Percentiles rank a stretch among this genome's conserved stretches.
phyloP scores from a whole-genome alignment of 2,329 filamentous ascomycete species.

The Didymella keratinophila region DNA sequence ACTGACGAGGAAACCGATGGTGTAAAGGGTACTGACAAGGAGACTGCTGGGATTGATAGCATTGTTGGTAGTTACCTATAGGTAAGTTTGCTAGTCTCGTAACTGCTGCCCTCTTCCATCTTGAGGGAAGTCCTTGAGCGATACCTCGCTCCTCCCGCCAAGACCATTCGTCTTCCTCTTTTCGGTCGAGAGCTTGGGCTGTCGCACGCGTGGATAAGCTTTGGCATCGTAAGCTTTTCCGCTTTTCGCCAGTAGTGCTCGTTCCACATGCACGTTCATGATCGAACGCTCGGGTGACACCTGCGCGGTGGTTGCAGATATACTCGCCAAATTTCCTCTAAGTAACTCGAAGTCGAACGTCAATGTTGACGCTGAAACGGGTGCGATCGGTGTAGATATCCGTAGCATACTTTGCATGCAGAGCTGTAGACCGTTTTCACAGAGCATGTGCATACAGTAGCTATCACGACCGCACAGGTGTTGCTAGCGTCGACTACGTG shows the following conservation, averaged over 20 bases:
- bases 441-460: background rate
- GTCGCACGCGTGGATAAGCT: background rate
- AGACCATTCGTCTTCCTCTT: background rate
- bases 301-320: background rate
- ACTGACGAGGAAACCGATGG: too few species aligned
- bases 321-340: background rate
- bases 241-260: background rate
- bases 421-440: background rate
- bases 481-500: background rate
- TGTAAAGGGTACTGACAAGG: too few species aligned
- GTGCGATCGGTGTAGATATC: background rate
- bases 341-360: background rate
- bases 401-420: background rate
- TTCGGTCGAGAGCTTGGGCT: background rate
- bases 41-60: too few species aligned
- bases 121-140: too few species aligned
- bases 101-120: background rate
- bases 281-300: constrained; percentile 26
- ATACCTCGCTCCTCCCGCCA: background rate
- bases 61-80: background rate
- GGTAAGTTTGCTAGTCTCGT: background rate
- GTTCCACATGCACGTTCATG: constrained; percentile 28
- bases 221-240: background rate
- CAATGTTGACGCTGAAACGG: background rate
- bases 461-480: background rate